These are phyloP conservation scores for Lonicera japonica DNA, from an alignment of 129 eudicot species.

Conservation along the genomic window DNA sequence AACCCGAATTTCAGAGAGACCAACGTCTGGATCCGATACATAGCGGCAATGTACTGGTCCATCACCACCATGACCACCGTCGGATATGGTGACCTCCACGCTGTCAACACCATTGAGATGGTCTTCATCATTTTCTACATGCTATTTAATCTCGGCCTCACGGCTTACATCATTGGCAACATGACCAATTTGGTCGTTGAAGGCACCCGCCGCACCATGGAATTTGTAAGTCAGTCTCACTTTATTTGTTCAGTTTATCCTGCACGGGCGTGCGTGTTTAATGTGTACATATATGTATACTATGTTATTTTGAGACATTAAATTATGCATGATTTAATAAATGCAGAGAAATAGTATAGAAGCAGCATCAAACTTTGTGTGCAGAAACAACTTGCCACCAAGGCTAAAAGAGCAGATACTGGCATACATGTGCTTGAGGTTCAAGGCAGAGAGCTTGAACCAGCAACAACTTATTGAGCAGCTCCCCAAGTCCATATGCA, in stretches of 20 bases:
- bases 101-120: conserved; percentile 80
- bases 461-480: conserved; percentile 84
- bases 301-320: background rate
- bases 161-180: conserved; percentile 90
- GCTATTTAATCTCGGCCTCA: conserved; percentile 87
- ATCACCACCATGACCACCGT: conserved; percentile 91
- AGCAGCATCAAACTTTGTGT: conserved; percentile 88
- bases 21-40: conserved; percentile 52
- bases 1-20: conserved; percentile 68
- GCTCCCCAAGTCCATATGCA: conserved; percentile 76
- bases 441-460: conserved; percentile 91
- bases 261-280: too few relatives aligned
- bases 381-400: conserved; percentile 70
- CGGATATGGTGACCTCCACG: conserved; percentile 94
- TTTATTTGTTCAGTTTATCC: background rate
- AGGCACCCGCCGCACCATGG: conserved; percentile 97
- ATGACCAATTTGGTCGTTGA: conserved; percentile 95
- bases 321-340: conserved; percentile 4
- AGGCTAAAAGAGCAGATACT: conserved; percentile 77
- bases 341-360: conserved; percentile 86
- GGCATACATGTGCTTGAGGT: conserved; percentile 86
- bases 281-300: too few relatives aligned
- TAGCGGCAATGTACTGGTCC: conserved; percentile 91
- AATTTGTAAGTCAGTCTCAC: conserved; percentile 51
- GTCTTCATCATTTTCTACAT: conserved; percentile 71